Evolutionary conservation across 331 rosid species (phyloP), one percentile per base, ranked within the genome.

Genomic region (Malus hybrid): DNA sequence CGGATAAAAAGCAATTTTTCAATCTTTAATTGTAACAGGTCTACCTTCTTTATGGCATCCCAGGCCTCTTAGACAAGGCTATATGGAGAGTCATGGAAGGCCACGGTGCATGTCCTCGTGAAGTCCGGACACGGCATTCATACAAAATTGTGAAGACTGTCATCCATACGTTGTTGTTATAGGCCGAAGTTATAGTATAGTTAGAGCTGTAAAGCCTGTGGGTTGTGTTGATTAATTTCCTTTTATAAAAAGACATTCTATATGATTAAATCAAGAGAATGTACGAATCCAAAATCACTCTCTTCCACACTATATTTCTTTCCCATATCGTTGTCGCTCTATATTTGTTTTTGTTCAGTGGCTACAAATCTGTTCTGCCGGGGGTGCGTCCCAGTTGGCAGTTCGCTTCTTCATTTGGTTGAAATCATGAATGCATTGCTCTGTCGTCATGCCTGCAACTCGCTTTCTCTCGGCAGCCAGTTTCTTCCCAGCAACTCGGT

Each of bases 311-410:
- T 31, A 31, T 31, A 64, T 64, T 64, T 64, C 44, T 31, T 64
- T 32, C 24, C 6, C 14, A 13, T 64, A 64, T 64, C 12, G 1
- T n/a, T 64, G 44, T 9, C 22, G 13, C 14, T 64, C 24, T 31
- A 1, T 64, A 29, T 12, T 31, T 64, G 16, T 60, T 24, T 2
- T 5, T 20, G 19, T 28, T 62, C 59, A 73, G 59, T 16, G n/a
- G 22, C 18, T 22, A 77, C 97, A 95, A 31, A 95, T 87, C 18
- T 78, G 74, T 32, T 73, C 76, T 1, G 70, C 62, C 1, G 86
- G 73, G 54, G 99, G 97, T 14, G 88, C 77, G 60, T 87, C 84
- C 97, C 99, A 95, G 7, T 56, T 66, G 1, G 59, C 80, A 2
- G 82, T 76, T 28, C 72, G 50, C 28, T 69, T 83, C 74, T 71